Conservation (phyloP, 1,284 basidiomycete genomes). For the Ganoderma multipileum region DNA sequence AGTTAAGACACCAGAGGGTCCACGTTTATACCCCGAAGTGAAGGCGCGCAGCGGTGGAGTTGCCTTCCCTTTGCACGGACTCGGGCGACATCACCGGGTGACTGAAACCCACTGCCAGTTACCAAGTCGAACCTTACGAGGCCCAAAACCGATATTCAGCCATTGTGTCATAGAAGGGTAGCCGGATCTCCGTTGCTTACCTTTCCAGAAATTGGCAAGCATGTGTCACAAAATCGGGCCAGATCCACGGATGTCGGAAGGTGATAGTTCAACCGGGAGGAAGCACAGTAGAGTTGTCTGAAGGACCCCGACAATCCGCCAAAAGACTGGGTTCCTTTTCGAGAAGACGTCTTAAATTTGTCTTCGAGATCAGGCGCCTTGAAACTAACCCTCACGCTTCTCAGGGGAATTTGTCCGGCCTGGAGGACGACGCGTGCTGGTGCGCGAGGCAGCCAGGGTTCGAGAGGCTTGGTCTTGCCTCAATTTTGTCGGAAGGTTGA, state of each 20-base stretch:
- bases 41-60: constrained; percentile 25
- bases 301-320: background rate
- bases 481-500: background rate
- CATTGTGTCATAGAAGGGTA: constrained; percentile 18
- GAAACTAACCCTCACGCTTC: background rate
- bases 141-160: constrained; percentile 26
- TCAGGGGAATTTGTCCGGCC: background rate
- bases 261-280: constrained; percentile 19
- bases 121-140: constrained; percentile 11
- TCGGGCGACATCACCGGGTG: constrained; percentile 11
- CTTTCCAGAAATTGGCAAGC: constrained; percentile 5
- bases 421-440: background rate
- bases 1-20: background rate
- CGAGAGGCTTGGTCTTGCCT: background rate
- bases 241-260: constrained; percentile 19
- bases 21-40: constrained; percentile 22
- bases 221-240: constrained; percentile 22
- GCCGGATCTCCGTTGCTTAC: background rate
- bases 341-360: background rate
- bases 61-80: constrained; percentile 1
- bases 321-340: background rate
- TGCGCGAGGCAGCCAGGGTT: background rate
- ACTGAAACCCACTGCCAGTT: background rate
- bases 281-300: constrained; percentile 19
- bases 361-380: background rate